Conservation (phyloP, 768 basidiomycete genomes). For the Leccinum subgranulosum region DNA sequence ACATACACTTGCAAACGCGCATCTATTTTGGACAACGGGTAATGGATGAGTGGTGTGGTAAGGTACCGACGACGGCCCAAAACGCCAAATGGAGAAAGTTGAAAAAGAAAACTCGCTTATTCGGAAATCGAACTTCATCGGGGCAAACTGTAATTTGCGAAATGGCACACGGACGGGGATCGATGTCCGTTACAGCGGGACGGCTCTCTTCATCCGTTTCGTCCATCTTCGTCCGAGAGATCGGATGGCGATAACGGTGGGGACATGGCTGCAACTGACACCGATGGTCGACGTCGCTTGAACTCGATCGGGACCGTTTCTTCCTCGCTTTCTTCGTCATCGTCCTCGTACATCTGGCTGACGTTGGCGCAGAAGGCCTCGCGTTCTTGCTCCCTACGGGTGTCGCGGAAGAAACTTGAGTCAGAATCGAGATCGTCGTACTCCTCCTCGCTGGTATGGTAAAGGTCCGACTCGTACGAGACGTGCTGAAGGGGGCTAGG, state of each 20-base stretch:
- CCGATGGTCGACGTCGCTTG: slow-evolving; percentile 34
- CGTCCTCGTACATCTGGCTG: slow-evolving; percentile 31
- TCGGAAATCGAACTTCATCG: slow-evolving; percentile 11
- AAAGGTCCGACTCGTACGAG: slow-evolving; percentile 30
- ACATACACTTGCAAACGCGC: slow-evolving; percentile 6
- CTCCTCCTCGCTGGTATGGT: slow-evolving; percentile 29
- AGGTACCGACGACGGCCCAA: background rate
- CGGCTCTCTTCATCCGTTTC: slow-evolving; percentile 7
- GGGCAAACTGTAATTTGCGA: slow-evolving; percentile 17
- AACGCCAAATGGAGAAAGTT: slow-evolving; percentile 6
- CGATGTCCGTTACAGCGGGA: slow-evolving; percentile 7
- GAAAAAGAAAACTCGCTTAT: background rate
- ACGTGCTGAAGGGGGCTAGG: slow-evolving; percentile 39
- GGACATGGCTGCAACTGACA: slow-evolving; percentile 26
- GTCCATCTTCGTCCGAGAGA: slow-evolving; percentile 14
- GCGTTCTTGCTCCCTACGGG: slow-evolving; percentile 21
- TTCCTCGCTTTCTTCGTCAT: slow-evolving; percentile 37
- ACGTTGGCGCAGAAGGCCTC: slow-evolving; percentile 30
- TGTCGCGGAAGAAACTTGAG: slow-evolving; percentile 34
- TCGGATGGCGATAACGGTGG: slow-evolving; percentile 23
- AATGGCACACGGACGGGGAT: slow-evolving; percentile 9
- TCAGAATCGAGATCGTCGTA: slow-evolving; percentile 33
- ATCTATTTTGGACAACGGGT: slow-evolving; percentile 18
- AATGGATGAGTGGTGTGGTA: slow-evolving; percentile 15
- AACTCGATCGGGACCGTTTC: slow-evolving; percentile 34